Percentiles rank a stretch among this genome's conserved stretches.
These are phyloP conservation scores for Beauveria rudraprayagi DNA, from an alignment of 2,329 filamentous ascomycete species.

Conservation along the genomic window DNA sequence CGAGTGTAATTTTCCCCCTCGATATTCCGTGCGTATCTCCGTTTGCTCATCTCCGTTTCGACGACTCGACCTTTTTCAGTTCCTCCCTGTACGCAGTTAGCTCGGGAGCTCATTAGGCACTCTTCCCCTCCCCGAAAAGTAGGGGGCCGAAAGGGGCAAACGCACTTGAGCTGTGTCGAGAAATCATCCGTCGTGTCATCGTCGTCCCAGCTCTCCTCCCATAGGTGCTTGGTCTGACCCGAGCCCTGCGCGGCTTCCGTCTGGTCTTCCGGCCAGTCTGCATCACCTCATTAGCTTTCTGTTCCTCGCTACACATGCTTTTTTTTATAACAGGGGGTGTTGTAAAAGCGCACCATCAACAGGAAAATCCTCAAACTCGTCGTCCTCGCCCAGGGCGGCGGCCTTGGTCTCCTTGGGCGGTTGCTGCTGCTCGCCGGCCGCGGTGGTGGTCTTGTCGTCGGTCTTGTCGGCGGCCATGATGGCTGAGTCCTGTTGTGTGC, in stretches of 20 bases:
- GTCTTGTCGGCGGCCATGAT: conserved; percentile 28
- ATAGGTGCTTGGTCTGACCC: conserved; percentile 69
- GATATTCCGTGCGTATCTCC: background rate
- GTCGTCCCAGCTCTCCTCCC: conserved; percentile 99
- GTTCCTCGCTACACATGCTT: background rate
- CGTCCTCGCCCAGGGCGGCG: conserved; percentile 81
- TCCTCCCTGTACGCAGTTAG: conserved; percentile 57
- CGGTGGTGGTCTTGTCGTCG: conserved; percentile 21
- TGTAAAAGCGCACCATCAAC: conserved; percentile 64
- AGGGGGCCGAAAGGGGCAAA: background rate
- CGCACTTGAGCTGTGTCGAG: conserved; percentile 84
- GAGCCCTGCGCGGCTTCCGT: conserved; percentile 68
- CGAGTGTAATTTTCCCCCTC: background rate
- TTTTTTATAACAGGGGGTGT: too few species aligned
- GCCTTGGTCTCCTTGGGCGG: conserved; percentile 43
- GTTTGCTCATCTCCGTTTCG: conserved; percentile 48
- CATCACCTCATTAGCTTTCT: background rate
- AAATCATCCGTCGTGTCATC: conserved; percentile 97
- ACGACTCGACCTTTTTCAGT: conserved; percentile 82
- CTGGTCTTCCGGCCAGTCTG: conserved; percentile 91
- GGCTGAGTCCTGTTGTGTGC: conserved; percentile 14
- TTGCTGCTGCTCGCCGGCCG: conserved; percentile 31
- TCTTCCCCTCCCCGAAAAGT: too few species aligned
- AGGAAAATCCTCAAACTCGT: conserved; percentile 98
- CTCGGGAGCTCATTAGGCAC: background rate